phyloP scores from a whole-genome alignment of 2,329 filamentous ascomycete genomes.

The Xylariaceae sp. region DNA sequence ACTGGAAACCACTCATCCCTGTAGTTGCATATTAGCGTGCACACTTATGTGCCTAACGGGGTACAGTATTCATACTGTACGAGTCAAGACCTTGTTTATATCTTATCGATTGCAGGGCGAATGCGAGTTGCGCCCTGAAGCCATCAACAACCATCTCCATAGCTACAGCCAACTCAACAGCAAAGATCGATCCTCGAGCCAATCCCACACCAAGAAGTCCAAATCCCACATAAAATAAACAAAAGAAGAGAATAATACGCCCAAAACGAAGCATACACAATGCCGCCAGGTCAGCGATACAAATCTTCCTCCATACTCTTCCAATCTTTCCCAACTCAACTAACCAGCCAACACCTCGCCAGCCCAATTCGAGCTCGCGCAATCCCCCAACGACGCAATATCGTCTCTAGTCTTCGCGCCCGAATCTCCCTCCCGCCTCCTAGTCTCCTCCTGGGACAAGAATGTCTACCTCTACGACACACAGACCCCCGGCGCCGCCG shows the following conservation, averaged over 20 bases:
- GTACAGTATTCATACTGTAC: no score
- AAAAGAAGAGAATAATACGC: neutral
- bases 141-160: neutral
- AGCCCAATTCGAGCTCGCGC: constrained; percentile 76
- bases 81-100: constrained; percentile 6
- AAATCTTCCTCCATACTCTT: neutral
- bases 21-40: no score
- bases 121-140: neutral
- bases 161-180: neutral
- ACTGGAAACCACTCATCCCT: neutral
- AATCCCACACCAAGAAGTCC: neutral
- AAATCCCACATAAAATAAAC: neutral
- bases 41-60: no score
- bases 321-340: neutral
- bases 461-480: constrained; percentile 87
- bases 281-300: constrained; percentile 27
- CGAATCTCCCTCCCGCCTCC: constrained; percentile 65
- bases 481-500: constrained; percentile 38
- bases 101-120: constrained; percentile 18
- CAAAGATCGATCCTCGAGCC: neutral
- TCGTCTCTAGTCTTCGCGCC: constrained; percentile 84
- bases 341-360: constrained; percentile 40
- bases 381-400: constrained; percentile 81
- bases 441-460: constrained; percentile 95
- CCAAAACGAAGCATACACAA: constrained; percentile 6